Evolutionary conservation across 2,329 filamentous ascomycete species (phyloP), one percentile per base, ranked within the genome.

Genomic region (Ampelomyces quisqualis): DNA sequence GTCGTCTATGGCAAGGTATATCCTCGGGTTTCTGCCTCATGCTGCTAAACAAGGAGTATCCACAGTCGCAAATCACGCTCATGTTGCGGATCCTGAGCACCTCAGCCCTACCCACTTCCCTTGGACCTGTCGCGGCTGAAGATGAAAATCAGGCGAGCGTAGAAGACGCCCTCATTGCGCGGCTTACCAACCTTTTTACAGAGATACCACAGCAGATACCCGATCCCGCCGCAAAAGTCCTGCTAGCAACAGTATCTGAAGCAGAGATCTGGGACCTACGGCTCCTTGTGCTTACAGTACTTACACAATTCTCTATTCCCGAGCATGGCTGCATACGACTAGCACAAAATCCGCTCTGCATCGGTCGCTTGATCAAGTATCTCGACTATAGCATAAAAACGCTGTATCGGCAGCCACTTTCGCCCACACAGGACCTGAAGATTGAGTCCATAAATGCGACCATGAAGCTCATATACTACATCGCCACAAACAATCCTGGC

Each of bases 331-430:
- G 79, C 1, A 63, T 74, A 17, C 79, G 86, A 31, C 76, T 96
- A 7, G 85, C 85, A 0, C 70, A 73, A 4, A 86, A 93, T 63
- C 77, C 78, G 3, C 79, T 78, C 27, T 82, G 82, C 9, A 80
- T 95, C 11, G 88, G 87, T 1, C 80, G 88, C 3, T 71, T 95
- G 0, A 83, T 94, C 18, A 79, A 82, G 18, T 81, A 86, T 30
- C 80, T 90, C 36, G 84, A 93, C 43, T 85, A 89, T 49, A 81
- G 86, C 50, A 70, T 96, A 10, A 75, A 77, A 31, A 69, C 71
- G 3, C 64, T 86, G 1, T 86, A 87, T 62, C 38, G 40, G 6
- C 47, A 50, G 1, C 58, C 53, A 13, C 47, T 54, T 34, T 58
- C 58, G 2, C 61, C 60, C 0, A 58, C 61, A 1, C 70, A 77